Base-by-base conservation (phyloP, 768 basidiomycete species). In the Psilocybe cubensis region DNA sequence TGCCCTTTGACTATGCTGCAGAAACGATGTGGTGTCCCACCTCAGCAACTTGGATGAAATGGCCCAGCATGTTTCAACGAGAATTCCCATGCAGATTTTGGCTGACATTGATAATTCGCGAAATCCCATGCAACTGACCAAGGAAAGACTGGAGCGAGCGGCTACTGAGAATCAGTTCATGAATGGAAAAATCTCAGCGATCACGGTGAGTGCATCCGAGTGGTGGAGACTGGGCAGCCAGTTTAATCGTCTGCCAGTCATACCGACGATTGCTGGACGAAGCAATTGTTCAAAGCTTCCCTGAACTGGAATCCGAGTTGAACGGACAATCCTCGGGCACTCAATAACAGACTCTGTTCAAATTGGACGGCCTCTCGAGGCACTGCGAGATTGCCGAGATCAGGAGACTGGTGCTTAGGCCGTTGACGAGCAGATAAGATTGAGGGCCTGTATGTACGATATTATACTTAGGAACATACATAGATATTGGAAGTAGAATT, bases 151-250 rank as follows among this genome's bases (percentile, higher is more conserved):
- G 12, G 92, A 94, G 73, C 81, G 91, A 52, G 85, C 91, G 0
- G 91, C 92, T 27, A 89, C 90, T 2, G 93, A 94, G 74, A 94
- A 94, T 67, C 92, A 93, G 66, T 94, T 92, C 62, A 91, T 92
- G 88, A 92, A 94, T 66, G 92, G 90, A 25, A 93, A 94, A 68
- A 90, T 94, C 35, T 79, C 82, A 43, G 92, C 91, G 1, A 82
- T 94, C 24, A 82, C 85, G 53, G 91, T 91, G 60, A 63, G 83
- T 64, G 14, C 63, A 25, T 12, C 27, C 29, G 41, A 28, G 20
- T 27, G 38, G n/a, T n/a, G n/a, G n/a, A n/a, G 21, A 31, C 23
- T 42, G 14, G 10, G 11, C 56, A 41, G 18, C 7, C 29, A 54
- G 53, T 58, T 60, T 41, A 60, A 59, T 24, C 47, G 25, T 35